Base-by-base conservation (phyloP, 768 basidiomycete genomes). In the Phanerochaete carnosa region DNA sequence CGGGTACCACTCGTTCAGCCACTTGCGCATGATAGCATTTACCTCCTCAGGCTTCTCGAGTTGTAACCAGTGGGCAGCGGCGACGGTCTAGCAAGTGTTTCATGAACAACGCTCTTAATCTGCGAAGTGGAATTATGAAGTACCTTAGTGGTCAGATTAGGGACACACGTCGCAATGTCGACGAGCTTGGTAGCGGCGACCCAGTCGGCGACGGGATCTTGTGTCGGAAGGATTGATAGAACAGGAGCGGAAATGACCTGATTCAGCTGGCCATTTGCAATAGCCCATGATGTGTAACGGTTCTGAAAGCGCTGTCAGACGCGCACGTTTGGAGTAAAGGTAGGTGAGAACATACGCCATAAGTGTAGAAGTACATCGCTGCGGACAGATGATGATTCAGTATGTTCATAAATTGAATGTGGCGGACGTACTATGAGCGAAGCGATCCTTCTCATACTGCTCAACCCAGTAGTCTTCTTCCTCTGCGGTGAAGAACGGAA, bases 381-480 rank as follows among this genome's bases (percentile, higher is more conserved):
- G 30, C 29, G 23, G 13, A 12, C 28, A 26, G n/a, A 22, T 22
- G 46, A 29, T 29, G 13, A 59, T 7, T 15, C 6, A 26, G 37
- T 45, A 15, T 39, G 5, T 51, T 15, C 52, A 11, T 29, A 28
- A 26, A n/a, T 28, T 22, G 9, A 5, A 55, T 13, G 45, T 25
- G 30, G n/a, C 12, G 13, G 13, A 74, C 86, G 25, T 64, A 90
- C 90, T 87, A 58, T 84, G 68, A 54, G 76, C 73, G 65, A 90
- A 90, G 0, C 85, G 83, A 63, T 84, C 85, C 11, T 74, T 73
- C 43, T 67, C 66, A 63, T 83, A 90, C 62, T 86, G 83, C 54
- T 88, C 79, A 0, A 89, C 80, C 60, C 89, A 83, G 66, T 90
- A 90, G 64, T 87, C 82, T 65, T 91, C 89, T 69, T 91, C 86